Base-by-base conservation (phyloP, 2,329 filamentous ascomycete species). In the Acephala macrosclerotiorum region DNA sequence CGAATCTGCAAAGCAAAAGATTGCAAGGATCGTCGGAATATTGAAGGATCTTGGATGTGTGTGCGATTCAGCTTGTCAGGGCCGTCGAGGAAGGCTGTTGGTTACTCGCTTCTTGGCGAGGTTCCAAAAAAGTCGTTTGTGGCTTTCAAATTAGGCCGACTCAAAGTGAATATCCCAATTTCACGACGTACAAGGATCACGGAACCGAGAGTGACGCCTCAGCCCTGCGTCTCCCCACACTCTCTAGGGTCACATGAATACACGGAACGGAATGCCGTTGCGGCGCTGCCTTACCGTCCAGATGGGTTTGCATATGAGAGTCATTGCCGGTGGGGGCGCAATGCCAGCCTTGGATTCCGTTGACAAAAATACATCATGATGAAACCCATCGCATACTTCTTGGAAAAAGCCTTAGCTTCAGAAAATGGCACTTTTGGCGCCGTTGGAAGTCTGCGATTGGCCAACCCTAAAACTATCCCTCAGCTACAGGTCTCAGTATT, bases 341-440 rank as follows among this genome's bases (percentile, higher is more conserved):
- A 65, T 60, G n/a, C 18, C 35, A 33, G 38, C 26, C 18, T 47
- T 14, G 25, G 35, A 55, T 56, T 56, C 53, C 63, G 40, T 60
- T 26, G 12, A 63, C 57, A 61, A 66, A 60, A 63, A 60, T 63
- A 66, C 58, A 58, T 60, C 40, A 22, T 38, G 35, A 40, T 59
- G 55, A 57, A 58, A 66, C 38, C 25, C 35, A 59, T 63, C 29
- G 53, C 26, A 42, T 66, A 25, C 42, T 42, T 38, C 36, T 25
- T 9, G 11, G 22, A 51, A 61, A 51, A 61, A 61, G 40, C 60
- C 63, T 66, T 64, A 68, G 65, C 67, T 67, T 45, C 51, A 49
- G 36, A 33, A 20, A 55, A 63, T 70, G 68, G 67, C 60, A 66
- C 59, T 38, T 59, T 67, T 58, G 68, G 68, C 68, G 64, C 58